Conservation (phyloP, 139 green algal genomes). For the Eudorina sp. region DNA sequence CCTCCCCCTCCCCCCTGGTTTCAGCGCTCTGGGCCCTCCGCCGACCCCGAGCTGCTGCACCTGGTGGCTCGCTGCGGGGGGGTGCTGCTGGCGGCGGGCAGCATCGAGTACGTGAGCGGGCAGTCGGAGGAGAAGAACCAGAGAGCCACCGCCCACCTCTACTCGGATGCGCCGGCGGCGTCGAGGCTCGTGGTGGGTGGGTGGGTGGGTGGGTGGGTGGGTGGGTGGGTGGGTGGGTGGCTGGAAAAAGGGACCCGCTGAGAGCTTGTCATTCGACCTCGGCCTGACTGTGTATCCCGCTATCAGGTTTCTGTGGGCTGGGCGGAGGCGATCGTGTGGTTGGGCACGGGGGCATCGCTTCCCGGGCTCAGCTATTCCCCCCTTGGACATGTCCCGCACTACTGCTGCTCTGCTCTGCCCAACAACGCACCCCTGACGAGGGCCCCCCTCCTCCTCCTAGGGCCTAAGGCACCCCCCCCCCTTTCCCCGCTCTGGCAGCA, state of each 20-base stretch:
- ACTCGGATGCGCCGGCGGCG: background rate
- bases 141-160: background rate
- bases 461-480: too few relatives aligned
- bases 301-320: too few relatives aligned
- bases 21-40: background rate
- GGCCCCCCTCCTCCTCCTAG: too few relatives aligned
- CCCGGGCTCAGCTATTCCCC: too few relatives aligned
- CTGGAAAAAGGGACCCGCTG: too few relatives aligned
- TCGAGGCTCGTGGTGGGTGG: conserved; percentile 9
- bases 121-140: background rate
- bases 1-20: background rate
- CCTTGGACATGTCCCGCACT: too few relatives aligned
- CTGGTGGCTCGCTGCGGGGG: background rate
- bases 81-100: conserved; percentile 28
- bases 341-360: too few relatives aligned
- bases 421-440: background rate
- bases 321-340: too few relatives aligned
- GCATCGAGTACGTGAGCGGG: background rate
- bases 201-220: background rate
- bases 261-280: too few relatives aligned
- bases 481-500: too few relatives aligned
- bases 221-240: background rate
- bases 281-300: too few relatives aligned
- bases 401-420: too few relatives aligned
- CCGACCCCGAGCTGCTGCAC: conserved; percentile 36